phyloP scores from a whole-genome alignment of 495 filamentous ascomycete species.

The Extremus antarcticus region DNA sequence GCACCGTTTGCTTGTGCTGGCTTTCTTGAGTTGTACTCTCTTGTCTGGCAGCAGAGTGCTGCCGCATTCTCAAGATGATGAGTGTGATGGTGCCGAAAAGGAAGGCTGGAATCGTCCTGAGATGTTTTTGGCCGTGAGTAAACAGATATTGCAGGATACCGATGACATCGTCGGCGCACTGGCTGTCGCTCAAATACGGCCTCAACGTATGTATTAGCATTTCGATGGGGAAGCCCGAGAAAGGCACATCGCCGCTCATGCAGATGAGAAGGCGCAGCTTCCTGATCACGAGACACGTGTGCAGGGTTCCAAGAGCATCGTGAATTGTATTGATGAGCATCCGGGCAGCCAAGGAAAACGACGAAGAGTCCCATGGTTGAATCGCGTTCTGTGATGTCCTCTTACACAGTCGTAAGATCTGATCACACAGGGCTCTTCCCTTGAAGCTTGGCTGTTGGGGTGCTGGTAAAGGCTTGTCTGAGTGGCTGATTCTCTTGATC shows the following conservation, averaged over 20 bases:
- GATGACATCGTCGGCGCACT: constrained; percentile 86
- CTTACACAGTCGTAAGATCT: constrained; percentile 65
- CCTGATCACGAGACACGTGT: constrained; percentile 75
- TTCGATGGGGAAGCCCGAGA: constrained; percentile 75
- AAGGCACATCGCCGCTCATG: constrained; percentile 58
- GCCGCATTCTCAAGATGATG: constrained; percentile 59
- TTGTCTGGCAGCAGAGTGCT: constrained; percentile 57
- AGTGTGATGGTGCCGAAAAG: constrained; percentile 67
- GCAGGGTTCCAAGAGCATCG: constrained; percentile 75
- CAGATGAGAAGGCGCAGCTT: constrained; percentile 75
- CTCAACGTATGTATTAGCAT: constrained; percentile 77
- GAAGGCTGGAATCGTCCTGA: constrained; percentile 55
- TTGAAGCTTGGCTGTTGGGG: constrained; percentile 82
- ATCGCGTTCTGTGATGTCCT: constrained; percentile 52
- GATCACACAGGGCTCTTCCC: constrained; percentile 58
- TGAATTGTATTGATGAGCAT: constrained; percentile 70
- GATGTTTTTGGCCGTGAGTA: constrained; percentile 51
- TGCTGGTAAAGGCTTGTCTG: constrained; percentile 48
- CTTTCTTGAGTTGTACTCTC: constrained; percentile 63
- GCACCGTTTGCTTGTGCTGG: constrained; percentile 59
- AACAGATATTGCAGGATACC: constrained; percentile 82
- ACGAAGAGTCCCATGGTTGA: constrained; percentile 63
- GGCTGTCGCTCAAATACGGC: constrained; percentile 64
- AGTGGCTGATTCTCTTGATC: constrained; percentile 55
- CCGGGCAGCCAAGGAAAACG: constrained; percentile 65